Evolutionary conservation across 805 yeast genomes (phyloP).

Genomic region (Candida germanica): DNA sequence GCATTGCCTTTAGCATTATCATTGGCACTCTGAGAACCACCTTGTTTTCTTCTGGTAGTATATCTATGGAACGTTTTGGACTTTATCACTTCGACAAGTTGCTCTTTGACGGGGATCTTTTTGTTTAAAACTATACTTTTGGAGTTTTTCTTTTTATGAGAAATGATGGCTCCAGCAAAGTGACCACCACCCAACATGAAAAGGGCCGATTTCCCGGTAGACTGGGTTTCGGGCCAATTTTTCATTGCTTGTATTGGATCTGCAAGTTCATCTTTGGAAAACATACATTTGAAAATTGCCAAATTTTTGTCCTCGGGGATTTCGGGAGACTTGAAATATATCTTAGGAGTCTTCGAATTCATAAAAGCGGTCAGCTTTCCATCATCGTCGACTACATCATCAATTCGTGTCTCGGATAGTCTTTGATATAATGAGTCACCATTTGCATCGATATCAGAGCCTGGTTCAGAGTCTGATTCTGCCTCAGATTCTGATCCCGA

Average conservation of each 20-base stretch:
- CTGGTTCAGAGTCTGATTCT: slow-evolving; percentile 19
- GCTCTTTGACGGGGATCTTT: slow-evolving; percentile 50
- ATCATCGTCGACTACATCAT: slow-evolving; percentile 1
- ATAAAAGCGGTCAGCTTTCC: slow-evolving; percentile 29
- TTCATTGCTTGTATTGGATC: slow-evolving; percentile 52
- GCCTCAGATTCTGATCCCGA: slow-evolving; percentile 50
- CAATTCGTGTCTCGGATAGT: slow-evolving; percentile 11
- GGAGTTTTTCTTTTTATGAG: slow-evolving; percentile 58
- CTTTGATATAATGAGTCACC: slow-evolving; percentile 19
- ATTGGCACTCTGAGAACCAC: slow-evolving; percentile 92
- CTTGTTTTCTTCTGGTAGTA: slow-evolving; percentile 95
- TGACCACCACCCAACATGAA: slow-evolving; percentile 98
- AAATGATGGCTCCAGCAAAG: slow-evolving; percentile 91
- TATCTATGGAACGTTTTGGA: slow-evolving; percentile 92
- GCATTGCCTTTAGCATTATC: slow-evolving; percentile 95
- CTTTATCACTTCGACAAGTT: slow-evolving; percentile 60
- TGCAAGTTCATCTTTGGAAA: slow-evolving; percentile 40
- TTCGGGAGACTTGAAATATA: slow-evolving; percentile 51
- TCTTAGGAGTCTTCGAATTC: slow-evolving; percentile 68
- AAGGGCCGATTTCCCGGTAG: slow-evolving; percentile 58
- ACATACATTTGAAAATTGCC: slow-evolving; percentile 66
- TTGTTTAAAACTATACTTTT: slow-evolving; percentile 51
- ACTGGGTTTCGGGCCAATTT: slow-evolving; percentile 27
- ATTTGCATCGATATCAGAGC: slow-evolving; percentile 3
- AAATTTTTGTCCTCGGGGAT: slow-evolving; percentile 49